Base-by-base conservation (phyloP, 2,329 filamentous ascomycete species). In the Pseudopithomyces chartarum region DNA sequence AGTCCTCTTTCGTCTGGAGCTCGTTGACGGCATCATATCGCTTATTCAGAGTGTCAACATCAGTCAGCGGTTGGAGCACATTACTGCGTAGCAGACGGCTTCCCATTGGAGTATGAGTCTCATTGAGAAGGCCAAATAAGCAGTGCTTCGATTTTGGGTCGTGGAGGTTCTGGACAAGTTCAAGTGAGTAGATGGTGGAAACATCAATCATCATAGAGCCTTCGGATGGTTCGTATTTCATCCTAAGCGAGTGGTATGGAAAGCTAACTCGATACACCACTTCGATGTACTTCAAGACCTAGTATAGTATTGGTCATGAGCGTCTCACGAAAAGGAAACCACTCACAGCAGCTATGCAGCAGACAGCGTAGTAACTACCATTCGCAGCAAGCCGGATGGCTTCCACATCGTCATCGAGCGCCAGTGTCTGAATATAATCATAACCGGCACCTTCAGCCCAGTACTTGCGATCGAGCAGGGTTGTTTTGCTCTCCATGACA, bases 151-250 rank as follows among this genome's bases (percentile, higher is more conserved):
- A 96, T 63, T 90, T 92, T 0, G 87, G 69, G 63, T 89, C 87
- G 12, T 90, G 87, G 0, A 93, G 71, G 63, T 97, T 99, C 67
- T 97, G 92, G 23, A 98, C 90, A 6, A 99, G 82, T 73, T 99
- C 95, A 2, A 99, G 81, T 0, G 92, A 92, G 36, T 88, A 84
- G 26, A 97, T 91, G 0, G 93, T 96, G 0, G 91, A 89, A 2
- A 95, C 83, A 67, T 97, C 94, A 65, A 98, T 96, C 85, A 96
- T 91, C 93, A 98, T 97, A 0, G 92, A 91, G 22, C 94, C 90
- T 70, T 96, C 91, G 0, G 92, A 92, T 1, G 92, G 90, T 67
- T 94, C 89, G 64, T 96, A 97, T 60, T 87, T 89, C 68, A 98
- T 89, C 3, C 92, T 87, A 32, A 98, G 83, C 19, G 93, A 93